A percentile compares a stretch with the other conserved stretches of the same genome.
Conservation (phyloP, 805 yeast genomes). For the Kodamaea laetipori region DNA sequence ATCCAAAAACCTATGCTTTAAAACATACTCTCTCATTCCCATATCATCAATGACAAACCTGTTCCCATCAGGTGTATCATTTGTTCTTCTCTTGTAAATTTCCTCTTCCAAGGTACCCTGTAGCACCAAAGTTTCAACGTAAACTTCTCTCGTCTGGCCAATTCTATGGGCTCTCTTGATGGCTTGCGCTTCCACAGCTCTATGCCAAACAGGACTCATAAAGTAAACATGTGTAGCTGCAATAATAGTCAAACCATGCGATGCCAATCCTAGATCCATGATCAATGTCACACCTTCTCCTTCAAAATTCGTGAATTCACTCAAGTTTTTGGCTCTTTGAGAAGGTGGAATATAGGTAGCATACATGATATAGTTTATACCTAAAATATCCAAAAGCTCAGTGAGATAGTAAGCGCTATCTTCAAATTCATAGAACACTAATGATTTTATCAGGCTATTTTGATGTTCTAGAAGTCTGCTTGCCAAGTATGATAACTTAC, state of each 20-base stretch:
- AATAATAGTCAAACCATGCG: slow-evolving; percentile 70
- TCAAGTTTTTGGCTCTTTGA: slow-evolving; percentile 54
- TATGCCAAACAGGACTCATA: slow-evolving; percentile 72
- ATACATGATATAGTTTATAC: slow-evolving; percentile 62
- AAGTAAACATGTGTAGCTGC: slow-evolving; percentile 71
- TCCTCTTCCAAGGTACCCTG: slow-evolving; percentile 68
- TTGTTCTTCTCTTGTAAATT: slow-evolving; percentile 49
- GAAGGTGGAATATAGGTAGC: slow-evolving; percentile 57
- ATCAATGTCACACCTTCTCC: slow-evolving; percentile 53
- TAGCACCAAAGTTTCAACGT: slow-evolving; percentile 67
- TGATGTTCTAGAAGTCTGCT: slow-evolving; percentile 58
- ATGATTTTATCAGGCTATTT: slow-evolving; percentile 47
- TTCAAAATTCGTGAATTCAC: slow-evolving; percentile 48
- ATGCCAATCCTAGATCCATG: slow-evolving; percentile 68
- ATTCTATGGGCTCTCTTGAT: slow-evolving; percentile 77
- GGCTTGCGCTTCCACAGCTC: slow-evolving; percentile 72
- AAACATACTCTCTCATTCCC: slow-evolving; percentile 58
- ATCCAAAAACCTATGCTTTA: slow-evolving; percentile 50
- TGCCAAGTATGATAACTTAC: slow-evolving; percentile 62
- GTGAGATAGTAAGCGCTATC: slow-evolving; percentile 69
- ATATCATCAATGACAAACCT: slow-evolving; percentile 57
- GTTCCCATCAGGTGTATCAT: slow-evolving; percentile 15
- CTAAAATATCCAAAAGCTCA: slow-evolving; percentile 63
- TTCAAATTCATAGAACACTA: slow-evolving; percentile 70
- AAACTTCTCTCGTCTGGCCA: slow-evolving; percentile 64